These are phyloP conservation scores for Leccinum subgranulosum DNA, from an alignment of 768 basidiomycete genomes.

Conservation along the genomic window DNA sequence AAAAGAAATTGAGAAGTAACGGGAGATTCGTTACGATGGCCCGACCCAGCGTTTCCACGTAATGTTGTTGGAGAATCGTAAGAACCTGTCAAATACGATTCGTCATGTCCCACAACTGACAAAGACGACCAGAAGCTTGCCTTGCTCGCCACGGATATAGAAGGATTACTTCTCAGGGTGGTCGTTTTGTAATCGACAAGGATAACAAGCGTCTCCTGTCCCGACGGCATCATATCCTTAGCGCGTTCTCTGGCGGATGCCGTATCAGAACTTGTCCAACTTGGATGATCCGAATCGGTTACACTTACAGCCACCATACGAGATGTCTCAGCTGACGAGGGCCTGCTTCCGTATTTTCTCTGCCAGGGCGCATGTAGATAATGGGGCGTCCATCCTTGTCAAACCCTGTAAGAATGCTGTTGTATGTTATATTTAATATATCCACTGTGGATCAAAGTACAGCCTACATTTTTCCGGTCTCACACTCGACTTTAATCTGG, in stretches of 20 bases:
- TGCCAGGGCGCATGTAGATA: constrained; percentile 84
- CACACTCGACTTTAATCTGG: constrained; percentile 70
- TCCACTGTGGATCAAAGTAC: background rate
- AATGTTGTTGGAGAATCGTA: constrained; percentile 82
- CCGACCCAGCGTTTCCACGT: constrained; percentile 83
- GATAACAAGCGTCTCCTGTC: constrained; percentile 80
- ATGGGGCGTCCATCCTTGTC: constrained; percentile 86
- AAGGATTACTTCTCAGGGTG: constrained; percentile 80
- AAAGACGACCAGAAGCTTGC: constrained; percentile 28
- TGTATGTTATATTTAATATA: background rate
- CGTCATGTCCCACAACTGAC: background rate
- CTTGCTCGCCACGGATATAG: constrained; percentile 76
- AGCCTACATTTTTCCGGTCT: constrained; percentile 85
- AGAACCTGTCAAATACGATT: constrained; percentile 46
- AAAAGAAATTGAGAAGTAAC: constrained; percentile 68
- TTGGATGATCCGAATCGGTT: background rate
- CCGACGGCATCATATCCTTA: constrained; percentile 83
- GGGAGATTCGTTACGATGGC: constrained; percentile 84
- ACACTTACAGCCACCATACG: constrained; percentile 77
- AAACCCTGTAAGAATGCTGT: constrained; percentile 78
- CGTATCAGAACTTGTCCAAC: constrained; percentile 6
- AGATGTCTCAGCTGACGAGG: constrained; percentile 81
- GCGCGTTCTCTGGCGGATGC: constrained; percentile 68
- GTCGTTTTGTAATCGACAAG: constrained; percentile 84
- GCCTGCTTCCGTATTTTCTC: constrained; percentile 77